These are phyloP conservation scores for Orbilia javanica DNA, from an alignment of 2,329 filamentous ascomycete genomes.

Conservation along the genomic window DNA sequence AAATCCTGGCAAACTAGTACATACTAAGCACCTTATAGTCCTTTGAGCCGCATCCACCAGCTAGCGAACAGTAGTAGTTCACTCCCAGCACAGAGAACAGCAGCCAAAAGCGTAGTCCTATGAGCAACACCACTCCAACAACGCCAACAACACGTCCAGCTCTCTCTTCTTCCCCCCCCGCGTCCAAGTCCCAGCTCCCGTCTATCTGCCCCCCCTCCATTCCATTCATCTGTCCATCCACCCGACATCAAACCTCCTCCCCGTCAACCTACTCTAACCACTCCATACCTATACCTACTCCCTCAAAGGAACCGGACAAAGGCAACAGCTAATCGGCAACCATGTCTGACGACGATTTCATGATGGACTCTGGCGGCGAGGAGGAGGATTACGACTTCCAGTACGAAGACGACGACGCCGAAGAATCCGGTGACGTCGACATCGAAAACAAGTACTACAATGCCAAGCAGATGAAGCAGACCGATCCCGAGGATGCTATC, in stretches of 20 bases:
- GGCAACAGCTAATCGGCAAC: constrained; percentile 61
- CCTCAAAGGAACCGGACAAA: background rate
- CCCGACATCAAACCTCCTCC: background rate
- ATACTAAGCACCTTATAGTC: too few species aligned
- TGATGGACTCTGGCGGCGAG: constrained; percentile 90
- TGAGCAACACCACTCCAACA: constrained; percentile 20
- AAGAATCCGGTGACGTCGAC: constrained; percentile 87
- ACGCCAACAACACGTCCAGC: constrained; percentile 26
- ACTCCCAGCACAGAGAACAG: too few species aligned
- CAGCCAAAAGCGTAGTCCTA: constrained; percentile 3
- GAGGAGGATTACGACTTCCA: constrained; percentile 95
- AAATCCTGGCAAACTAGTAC: too few species aligned
- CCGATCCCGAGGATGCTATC: constrained; percentile 88
- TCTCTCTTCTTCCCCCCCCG: background rate
- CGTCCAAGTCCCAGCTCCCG: constrained; percentile 3
- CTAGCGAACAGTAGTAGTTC: background rate
- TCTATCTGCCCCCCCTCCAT: background rate
- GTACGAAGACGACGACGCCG: constrained; percentile 93
- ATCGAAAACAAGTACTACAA: constrained; percentile 99
- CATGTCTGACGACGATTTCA: constrained; percentile 92
- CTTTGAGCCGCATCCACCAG: constrained; percentile 7
- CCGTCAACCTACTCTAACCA: background rate
- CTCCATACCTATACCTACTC: background rate
- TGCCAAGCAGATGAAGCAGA: constrained; percentile 93
- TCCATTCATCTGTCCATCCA: background rate